Base-by-base conservation (phyloP, 306 rosid species). In the Potentilla sterilis region DNA sequence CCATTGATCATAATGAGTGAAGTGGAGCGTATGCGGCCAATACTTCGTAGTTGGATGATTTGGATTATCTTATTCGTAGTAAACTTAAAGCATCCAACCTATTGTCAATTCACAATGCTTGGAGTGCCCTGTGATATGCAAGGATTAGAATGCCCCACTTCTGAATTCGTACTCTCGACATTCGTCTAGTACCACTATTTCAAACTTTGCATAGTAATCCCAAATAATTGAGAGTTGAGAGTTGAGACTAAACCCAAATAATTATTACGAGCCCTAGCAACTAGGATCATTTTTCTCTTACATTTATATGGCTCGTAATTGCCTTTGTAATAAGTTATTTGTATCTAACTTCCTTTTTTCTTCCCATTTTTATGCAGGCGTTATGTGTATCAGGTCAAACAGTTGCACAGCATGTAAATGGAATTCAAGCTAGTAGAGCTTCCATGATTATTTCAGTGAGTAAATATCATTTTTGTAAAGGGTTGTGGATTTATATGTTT, bases 381-480 rank as follows among this genome's bases (percentile, higher is more conserved):
- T 88, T 95, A 37, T 90, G 98, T 77, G 78, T 86, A 75, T 69
- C 93, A 4, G 80, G 75, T 22, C 64, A 80, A 62, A 52, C 86
- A 3, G 70, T 66, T 77, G 6, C 81, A 49, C 83, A 79, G 80
- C 87, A 84, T 48, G 81, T 80, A 63, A 91, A 87, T 78, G 98
- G 98, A 84, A 81, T 95, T 76, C 76, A 76, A 9, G 7, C 64
- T 44, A 81, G 84, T 81, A 92, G 88, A 85, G 97, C 96, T 74
- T 87, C 79, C 83, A 85, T 95, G 95, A 92, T 95, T 68, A 85
- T 87, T 77, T 82, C 96, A 64, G 98, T 95, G 84, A 81, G 97
- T 83, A 69, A 41, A 52, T 74, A 55, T 65, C 32, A 52, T 37
- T 34, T 64, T 10, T 72, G 13, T 12, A 42, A 4, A 38, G 21